phyloP scores from a whole-genome alignment of 2,329 filamentous ascomycete species.

The Aureobasidium namibiae region DNA sequence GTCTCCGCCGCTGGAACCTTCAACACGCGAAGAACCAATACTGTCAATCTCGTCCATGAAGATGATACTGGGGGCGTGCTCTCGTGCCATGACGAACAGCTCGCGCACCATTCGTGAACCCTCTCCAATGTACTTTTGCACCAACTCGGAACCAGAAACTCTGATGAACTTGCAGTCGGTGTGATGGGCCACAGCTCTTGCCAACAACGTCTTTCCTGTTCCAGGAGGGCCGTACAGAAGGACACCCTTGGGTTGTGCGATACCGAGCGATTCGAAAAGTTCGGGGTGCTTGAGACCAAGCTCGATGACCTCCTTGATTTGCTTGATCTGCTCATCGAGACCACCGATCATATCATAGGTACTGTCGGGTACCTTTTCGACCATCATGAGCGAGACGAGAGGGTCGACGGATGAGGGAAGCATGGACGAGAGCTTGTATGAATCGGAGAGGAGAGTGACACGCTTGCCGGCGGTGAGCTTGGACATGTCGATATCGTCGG shows the following conservation, averaged over 20 bases:
- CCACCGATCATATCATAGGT: constrained; percentile 99
- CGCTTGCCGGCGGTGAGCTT: constrained; percentile 98
- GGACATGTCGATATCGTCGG: constrained; percentile 85
- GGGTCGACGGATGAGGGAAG: constrained; percentile 96
- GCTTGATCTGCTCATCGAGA: constrained; percentile 97
- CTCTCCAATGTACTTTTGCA: constrained; percentile 99
- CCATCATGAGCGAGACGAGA: constrained; percentile 99
- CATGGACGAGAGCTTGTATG: constrained; percentile 98
- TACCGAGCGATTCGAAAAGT: constrained; percentile 97
- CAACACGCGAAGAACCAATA: constrained; percentile 93
- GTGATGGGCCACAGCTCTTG: constrained; percentile 92
- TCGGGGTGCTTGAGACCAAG: constrained; percentile 96
- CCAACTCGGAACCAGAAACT: constrained; percentile 89
- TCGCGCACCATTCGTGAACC: constrained; percentile 97
- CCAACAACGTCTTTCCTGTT: constrained; percentile 92
- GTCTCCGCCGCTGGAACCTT: constrained; percentile 89
- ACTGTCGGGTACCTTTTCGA: constrained; percentile 98
- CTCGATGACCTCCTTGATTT: constrained; percentile 99
- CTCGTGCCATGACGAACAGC: constrained; percentile 97
- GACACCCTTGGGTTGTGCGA: constrained; percentile 96
- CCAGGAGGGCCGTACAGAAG: constrained; percentile 93
- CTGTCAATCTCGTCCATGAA: constrained; percentile 99
- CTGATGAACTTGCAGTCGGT: constrained; percentile 99
- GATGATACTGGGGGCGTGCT: constrained; percentile 97
- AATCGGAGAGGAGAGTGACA: constrained; percentile 91